Conservation (phyloP, 306 rosid genomes). For the Nissolia schottii region DNA sequence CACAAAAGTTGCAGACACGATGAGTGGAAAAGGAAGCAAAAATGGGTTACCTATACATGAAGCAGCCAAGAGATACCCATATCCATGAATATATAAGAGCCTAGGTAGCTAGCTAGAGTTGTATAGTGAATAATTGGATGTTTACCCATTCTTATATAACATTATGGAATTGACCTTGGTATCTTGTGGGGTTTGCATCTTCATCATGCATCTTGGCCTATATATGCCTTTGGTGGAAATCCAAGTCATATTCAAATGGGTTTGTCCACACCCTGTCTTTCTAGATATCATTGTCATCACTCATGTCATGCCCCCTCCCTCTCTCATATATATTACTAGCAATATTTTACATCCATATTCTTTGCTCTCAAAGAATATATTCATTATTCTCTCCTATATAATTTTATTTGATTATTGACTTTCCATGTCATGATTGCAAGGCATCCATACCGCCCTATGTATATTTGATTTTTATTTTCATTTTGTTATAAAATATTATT, state of each 20-base stretch:
- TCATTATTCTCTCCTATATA: conserved; percentile 19
- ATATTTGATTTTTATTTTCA: too few relatives aligned
- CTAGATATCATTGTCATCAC: conserved; percentile 34
- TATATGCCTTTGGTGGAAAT: conserved; percentile 53
- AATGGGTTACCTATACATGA: conserved; percentile 14
- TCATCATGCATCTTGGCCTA: conserved; percentile 13
- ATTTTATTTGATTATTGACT: background rate
- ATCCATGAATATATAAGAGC: background rate
- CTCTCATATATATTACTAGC: background rate
- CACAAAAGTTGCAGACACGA: background rate
- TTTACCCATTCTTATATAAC: background rate
- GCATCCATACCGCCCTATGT: background rate
- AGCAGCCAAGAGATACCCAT: background rate
- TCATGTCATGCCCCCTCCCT: background rate
- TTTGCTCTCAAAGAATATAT: conserved; percentile 3
- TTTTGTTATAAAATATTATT: too few relatives aligned
- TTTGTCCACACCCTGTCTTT: conserved; percentile 35
- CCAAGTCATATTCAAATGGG: conserved; percentile 43
- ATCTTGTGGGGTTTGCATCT: conserved; percentile 31
- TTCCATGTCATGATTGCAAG: conserved; percentile 16
- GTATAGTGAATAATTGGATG: background rate
- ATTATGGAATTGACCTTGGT: conserved; percentile 26
- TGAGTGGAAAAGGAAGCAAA: conserved; percentile 7
- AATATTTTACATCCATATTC: background rate
- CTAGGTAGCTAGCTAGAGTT: too few relatives aligned